Evolutionary conservation across 1,284 basidiomycete species (phyloP).

Genomic region (Pyrrhoderma noxium): DNA sequence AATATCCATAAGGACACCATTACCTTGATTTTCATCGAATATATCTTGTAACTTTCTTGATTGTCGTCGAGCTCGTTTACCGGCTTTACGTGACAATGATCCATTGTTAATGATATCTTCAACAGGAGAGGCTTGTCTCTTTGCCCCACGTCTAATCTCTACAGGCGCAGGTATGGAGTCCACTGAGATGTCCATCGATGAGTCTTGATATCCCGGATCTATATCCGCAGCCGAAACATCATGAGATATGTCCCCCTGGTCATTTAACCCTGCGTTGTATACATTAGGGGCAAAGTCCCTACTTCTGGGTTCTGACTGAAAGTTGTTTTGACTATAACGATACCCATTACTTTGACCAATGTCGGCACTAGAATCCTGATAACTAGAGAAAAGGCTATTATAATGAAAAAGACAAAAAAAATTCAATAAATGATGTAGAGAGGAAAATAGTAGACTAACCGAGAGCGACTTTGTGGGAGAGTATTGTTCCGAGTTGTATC

Average conservation of each 20-base stretch:
- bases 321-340: too few species aligned
- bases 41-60: conserved; percentile 11
- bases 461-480: too few species aligned
- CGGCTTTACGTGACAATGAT: conserved; percentile 20
- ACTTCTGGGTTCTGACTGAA: too few species aligned
- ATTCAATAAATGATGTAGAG: too few species aligned
- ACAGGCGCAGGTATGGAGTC: background rate
- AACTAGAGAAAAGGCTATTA: too few species aligned
- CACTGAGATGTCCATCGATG: conserved; percentile 3
- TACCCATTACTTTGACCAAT: too few species aligned
- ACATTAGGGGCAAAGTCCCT: too few species aligned
- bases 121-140: conserved; percentile 36
- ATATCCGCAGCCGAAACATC: background rate
- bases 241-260: background rate
- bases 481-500: too few species aligned
- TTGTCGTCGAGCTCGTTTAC: conserved; percentile 25
- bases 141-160: conserved; percentile 34
- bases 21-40: conserved; percentile 5
- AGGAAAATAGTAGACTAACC: too few species aligned
- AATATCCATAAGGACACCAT: conserved; percentile 24
- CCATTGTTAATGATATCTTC: conserved; percentile 32
- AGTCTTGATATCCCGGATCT: background rate
- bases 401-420: too few species aligned
- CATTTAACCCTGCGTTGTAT: too few species aligned
- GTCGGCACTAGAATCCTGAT: too few species aligned